phyloP scores from a whole-genome alignment of 345 rosid species.

The Eucalyptus polyanthemos region DNA sequence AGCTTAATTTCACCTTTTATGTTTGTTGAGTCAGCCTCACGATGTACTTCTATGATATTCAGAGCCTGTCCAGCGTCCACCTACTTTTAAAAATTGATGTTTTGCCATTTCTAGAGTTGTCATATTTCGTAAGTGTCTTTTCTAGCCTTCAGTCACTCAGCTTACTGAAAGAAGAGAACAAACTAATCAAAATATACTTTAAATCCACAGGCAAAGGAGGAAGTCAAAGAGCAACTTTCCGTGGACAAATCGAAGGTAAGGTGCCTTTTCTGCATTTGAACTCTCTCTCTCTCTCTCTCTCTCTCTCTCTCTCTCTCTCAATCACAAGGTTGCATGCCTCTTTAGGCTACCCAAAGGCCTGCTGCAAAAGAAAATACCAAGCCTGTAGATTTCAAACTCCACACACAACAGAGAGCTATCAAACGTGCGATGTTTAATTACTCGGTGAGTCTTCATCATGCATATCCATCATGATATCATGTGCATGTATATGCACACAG shows the following conservation, averaged over 20 bases:
- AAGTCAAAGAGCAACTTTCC: conserved; percentile 2
- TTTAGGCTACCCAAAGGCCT: conserved; percentile 16
- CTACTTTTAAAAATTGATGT: neutral
- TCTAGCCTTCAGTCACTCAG: neutral
- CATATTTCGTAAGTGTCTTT: neutral
- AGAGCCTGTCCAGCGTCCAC: neutral
- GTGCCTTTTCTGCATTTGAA: neutral
- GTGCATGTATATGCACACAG: neutral
- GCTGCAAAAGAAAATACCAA: conserved; percentile 56
- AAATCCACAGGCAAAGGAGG: conserved; percentile 15
- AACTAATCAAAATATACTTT: neutral
- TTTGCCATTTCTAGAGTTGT: neutral
- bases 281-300: neutral
- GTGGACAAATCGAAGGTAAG: conserved; percentile 12
- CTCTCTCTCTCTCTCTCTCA: neutral
- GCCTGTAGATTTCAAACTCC: conserved; percentile 63
- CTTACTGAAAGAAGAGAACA: neutral
- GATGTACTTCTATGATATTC: neutral
- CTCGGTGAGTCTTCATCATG: conserved; percentile 19
- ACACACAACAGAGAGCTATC: conserved; percentile 50
- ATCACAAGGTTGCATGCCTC: neutral
- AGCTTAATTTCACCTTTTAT: neutral
- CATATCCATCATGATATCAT: neutral
- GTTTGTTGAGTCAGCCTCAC: neutral
- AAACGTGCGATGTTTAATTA: conserved; percentile 90